Conservation (phyloP, 106 monocot species). For the Xerophyta viscosa region DNA sequence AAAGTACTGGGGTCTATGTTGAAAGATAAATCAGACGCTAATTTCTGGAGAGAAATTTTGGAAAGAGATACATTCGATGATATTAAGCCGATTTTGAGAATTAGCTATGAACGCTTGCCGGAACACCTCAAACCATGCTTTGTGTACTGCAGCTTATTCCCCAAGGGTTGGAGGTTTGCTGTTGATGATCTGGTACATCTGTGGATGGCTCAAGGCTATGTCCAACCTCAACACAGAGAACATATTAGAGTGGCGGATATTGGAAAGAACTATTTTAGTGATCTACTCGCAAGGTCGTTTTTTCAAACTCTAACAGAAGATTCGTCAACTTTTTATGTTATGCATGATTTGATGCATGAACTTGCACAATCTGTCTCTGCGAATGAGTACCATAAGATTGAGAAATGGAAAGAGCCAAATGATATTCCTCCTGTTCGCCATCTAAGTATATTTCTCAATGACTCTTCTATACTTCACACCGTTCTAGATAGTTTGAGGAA, state of each 20-base stretch:
- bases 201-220: constrained; percentile 24
- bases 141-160: constrained; percentile 15
- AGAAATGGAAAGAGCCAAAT: background rate
- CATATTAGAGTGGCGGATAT: background rate
- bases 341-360: constrained; percentile 29
- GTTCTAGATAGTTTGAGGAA: background rate
- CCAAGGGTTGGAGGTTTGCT: constrained; percentile 4
- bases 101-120: constrained; percentile 17
- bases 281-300: constrained; percentile 4
- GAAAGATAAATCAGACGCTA: background rate
- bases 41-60: constrained; percentile 14
- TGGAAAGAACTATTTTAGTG: constrained; percentile 4
- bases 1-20: constrained; percentile 8
- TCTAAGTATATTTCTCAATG: background rate
- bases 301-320: background rate
- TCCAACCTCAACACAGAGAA: background rate
- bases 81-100: background rate
- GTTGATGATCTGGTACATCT: background rate
- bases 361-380: constrained; percentile 10
- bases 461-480: background rate
- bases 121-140: constrained; percentile 23
- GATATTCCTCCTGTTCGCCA: background rate
- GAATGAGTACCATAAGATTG: background rate
- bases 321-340: constrained; percentile 1
- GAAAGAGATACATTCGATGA: constrained; percentile 9